Evolutionary conservation across 495 filamentous ascomycete genomes (phyloP), one percentile per base, ranked within the genome.

Genomic region (Penicillium riverlandense): DNA sequence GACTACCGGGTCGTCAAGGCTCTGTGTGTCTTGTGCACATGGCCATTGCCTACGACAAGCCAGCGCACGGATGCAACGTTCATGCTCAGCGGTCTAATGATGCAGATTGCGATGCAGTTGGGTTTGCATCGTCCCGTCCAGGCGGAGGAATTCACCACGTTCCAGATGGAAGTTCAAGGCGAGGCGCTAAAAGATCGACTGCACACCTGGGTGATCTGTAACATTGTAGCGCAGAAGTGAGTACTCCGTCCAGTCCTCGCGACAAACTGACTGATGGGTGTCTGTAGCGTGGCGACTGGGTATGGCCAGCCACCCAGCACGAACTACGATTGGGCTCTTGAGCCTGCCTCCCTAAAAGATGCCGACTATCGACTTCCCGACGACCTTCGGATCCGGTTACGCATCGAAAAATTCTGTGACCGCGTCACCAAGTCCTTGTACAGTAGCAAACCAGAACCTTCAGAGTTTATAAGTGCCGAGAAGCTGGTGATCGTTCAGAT

Each of bases 101-200:
- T 95, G 85, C 89, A 95, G 57, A 82, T 90, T 50, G 90, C 90
- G 11, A 90, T 90, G 64, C 88, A 91, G 42, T 79, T 91, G 43
- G 90, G 90, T 11, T 72, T 96, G 41, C 90, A 96, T 54, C 83
- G 89, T 30, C 90, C 90, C 2, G 88, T 86, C 37, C 86, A 95
- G 61, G 82, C 88, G 6, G 87, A 95, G 63, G 90, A 96, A 58
- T 96, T 95, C 64, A 86, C 86, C 0, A 79, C 86, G 1, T 85
- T 88, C 38, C 82, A 79, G 6, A 82, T 95, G 43, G 84, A 90
- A 48, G 75, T 91, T 15, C 82, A 84, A 59, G 85, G 85, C 38
- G 88, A 91, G 53, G 87, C 92, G 41, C 70, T 96, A 32, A 81
- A 86, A 48, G 90, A 95, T 58, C 76, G 90, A 27, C 74, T 95